These are phyloP conservation scores for Selenicereus undatus DNA, from an alignment of 148 eudicot species.

Conservation along the genomic window DNA sequence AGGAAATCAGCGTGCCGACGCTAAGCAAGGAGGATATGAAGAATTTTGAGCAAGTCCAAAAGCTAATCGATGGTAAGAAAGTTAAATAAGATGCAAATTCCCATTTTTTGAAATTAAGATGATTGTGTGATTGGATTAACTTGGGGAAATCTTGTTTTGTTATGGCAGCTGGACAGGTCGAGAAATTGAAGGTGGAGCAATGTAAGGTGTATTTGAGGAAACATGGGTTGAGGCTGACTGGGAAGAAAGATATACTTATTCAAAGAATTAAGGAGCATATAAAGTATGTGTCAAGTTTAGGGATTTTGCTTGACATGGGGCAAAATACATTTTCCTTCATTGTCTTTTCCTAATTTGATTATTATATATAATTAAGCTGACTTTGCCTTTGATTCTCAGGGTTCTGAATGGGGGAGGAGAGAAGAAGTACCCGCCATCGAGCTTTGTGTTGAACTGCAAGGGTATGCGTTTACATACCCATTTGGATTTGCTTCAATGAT, in stretches of 20 bases:
- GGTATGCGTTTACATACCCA: constrained; percentile 35
- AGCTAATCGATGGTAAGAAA: constrained; percentile 45
- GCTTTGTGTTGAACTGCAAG: constrained; percentile 75
- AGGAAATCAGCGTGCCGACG: constrained; percentile 7
- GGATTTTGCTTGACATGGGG: neutral
- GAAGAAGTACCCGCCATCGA: constrained; percentile 59
- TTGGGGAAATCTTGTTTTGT: constrained; percentile 3
- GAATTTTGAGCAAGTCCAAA: constrained; percentile 43
- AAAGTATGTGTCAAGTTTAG: constrained; percentile 34
- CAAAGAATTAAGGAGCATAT: constrained; percentile 69
- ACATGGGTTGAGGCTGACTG: constrained; percentile 66
- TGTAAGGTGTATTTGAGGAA: constrained; percentile 79
- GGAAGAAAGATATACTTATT: constrained; percentile 57
- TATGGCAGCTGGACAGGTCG: constrained; percentile 52
- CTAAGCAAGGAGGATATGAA: constrained; percentile 41
- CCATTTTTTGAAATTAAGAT: neutral
- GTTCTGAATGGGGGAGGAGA: constrained; percentile 62
- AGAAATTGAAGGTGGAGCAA: constrained; percentile 74
- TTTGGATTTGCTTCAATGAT: neutral
- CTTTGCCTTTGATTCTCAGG: constrained; percentile 29
- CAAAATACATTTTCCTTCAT: neutral
- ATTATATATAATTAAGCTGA: neutral
- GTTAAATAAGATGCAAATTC: neutral
- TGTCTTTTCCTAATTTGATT: neutral
- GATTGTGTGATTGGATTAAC: neutral